Base-by-base conservation (phyloP, 345 rosid genomes). In the Pseudoturritis turrita region DNA sequence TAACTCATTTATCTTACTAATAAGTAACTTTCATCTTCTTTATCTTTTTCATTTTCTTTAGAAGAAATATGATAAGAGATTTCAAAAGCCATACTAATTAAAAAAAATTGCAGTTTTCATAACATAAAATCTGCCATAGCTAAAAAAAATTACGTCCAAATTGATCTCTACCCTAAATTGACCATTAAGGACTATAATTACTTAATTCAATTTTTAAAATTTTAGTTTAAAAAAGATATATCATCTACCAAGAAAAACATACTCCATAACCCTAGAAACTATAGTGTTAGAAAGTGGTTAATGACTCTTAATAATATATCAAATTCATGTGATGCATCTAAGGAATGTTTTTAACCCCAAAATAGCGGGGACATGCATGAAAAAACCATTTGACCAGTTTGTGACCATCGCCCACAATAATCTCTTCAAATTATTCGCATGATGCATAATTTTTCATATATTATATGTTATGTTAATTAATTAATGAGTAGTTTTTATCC, bases 341-440 rank as follows among this genome's bases (percentile, higher is more conserved):
- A 75, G 74, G 74, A 75, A 75, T 75, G 79, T 75, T 75, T 74
- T 68, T 52, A 75, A 75, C 74, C 74, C 74, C 58, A 62, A 68
- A 75, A 68, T 68, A 55, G 57, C 79, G 74, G 74, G 58, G 69
- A 61, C 63, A 68, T 75, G 63, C 70, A 62, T 61, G 74, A 68
- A 62, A 52, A 68, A 70, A 46, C 14, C 66, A 70, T 46, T 76
- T 70, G 75, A 76, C 71, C 41, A 54, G 51, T 53, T 62, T 68
- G 79, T 68, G 74, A 68, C 69, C 57, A 75, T 75, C 56, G 74
- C 65, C 74, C 74, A 68, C 58, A 61, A 75, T 61, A 53, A 61
- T 75, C 49, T 25, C 33, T 18, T 25, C 58, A 23, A 43, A 35
- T 53, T 33, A 66, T 67, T 75, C 53, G 40, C 23, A 61, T 75